Evolutionary conservation across 1,139 yeast genomes (phyloP), one percentile per base, ranked within the genome.

Genomic region (Pichia sp.): DNA sequence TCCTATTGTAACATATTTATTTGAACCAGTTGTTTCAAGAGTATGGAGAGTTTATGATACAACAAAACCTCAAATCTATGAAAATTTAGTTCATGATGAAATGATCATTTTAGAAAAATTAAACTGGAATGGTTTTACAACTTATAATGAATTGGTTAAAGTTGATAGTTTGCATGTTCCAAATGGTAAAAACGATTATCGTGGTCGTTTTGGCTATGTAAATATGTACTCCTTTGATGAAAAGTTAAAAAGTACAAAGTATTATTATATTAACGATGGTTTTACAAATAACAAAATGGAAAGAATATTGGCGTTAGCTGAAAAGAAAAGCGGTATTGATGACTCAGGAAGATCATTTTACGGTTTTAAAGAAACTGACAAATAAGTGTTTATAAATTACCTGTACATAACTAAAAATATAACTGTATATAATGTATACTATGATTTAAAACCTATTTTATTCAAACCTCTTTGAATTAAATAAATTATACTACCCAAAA

Each of bases 231-330:
- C 75, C 40, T 59, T 56, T 15, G 74, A 73, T 36, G 61, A 66
- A 7, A 66, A 69, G 24, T 60, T 69, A 1, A 68, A 70, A 1
- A 54, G 61, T 41, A 67, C 59, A 49, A 68, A 72, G 52, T 67
- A 69, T 35, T 79, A 72, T 62, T 84, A 80, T 57, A 76, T 86
- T 4, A 77, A 75, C 9, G 95, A 86, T 59, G 83, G 85, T 55
- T 71, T 84, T 41, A 94, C 95, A 3, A 95, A 95, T 1, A 68
- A 84, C 60, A 79, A 79, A 56, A 86, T 86, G 95, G 95, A 86
- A 58, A 69, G 95, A 48, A 63, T 86, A 5, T 82, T 95, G 92
- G 89, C 92, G 1, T 76, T 85, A 18, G 77, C 84, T 6, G 95
- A 86, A 63, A 70, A 69, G 46, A 79, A 82, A 54, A 71, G 80